Evolutionary conservation across 2,329 filamentous ascomycete species (phyloP), one percentile per base, ranked within the genome.

Genomic region (Alternaria dauci): DNA sequence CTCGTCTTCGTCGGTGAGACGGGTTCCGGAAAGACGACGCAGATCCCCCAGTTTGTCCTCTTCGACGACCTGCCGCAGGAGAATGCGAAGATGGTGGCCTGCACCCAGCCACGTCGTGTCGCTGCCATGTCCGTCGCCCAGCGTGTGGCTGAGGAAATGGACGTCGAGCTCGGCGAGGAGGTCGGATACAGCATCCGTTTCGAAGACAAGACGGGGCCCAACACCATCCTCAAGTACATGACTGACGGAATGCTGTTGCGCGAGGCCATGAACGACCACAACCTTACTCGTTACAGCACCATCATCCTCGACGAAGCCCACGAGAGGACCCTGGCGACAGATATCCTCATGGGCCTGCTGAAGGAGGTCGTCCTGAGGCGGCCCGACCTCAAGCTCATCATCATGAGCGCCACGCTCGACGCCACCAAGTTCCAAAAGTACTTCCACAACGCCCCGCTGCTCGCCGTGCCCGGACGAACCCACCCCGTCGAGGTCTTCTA

Each of bases 241-340:
- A 99, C 95, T 16, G 95, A 99, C 73, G 95, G 95, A 79, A 98
- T 98, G 92, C 87, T 99, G 76, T 89, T 97, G 81, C 88, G 95
- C 82, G 95, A 99, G 81, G 93, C 97, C 76, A 85, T 99, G 52
- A 86, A 97, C 68, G 95, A 99, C 76, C 91, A 94, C 0, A 91
- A 97, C 71, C 82, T 99, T 67, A 91, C 87, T 73, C 88, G 91
- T 67, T 99, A 99, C 76, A 96, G 93, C 1, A 93, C 95, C 62
- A 97, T 99, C 73, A 99, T 99, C 90, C 86, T 99, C 70, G 95
- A 99, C 77, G 95, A 99, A 76, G 95, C 95, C 4, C 95, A 99
- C 87, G 95, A 99, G 78, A 89, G 95, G 61, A 99, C 95, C 0
- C 96, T 99, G 70, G 88, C 94, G 0, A 99, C 95, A 0, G 95